A percentile compares a stretch with the other conserved stretches of the same genome.
phyloP scores from a whole-genome alignment of 208 protist species.

The Trichomonas gallinae region DNA sequence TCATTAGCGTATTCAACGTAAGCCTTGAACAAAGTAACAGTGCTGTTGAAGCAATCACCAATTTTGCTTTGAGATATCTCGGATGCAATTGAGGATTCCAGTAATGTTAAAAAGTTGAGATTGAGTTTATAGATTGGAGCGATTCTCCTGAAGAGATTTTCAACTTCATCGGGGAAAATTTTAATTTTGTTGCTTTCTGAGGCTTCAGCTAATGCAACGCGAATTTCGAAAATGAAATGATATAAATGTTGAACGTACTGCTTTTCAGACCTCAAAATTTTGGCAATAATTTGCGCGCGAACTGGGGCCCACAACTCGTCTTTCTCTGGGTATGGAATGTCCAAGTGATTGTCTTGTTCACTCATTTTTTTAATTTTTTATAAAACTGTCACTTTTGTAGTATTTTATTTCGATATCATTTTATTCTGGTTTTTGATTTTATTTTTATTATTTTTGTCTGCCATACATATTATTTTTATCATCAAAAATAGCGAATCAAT shows the following conservation, averaged over 20 bases:
- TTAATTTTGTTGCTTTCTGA: neutral
- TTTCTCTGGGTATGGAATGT: neutral
- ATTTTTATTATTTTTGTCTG: too few species aligned
- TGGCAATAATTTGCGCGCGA: neutral
- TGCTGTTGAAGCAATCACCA: neutral
- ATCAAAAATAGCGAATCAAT: too few species aligned
- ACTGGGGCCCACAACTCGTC: neutral
- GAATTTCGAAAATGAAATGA: slow-evolving; percentile 17
- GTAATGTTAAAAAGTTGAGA: neutral
- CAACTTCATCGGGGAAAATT: neutral
- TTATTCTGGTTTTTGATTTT: too few species aligned
- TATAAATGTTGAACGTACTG: slow-evolving; percentile 11
- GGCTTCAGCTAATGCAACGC: neutral
- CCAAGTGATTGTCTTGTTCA: neutral
- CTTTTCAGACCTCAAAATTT: neutral
- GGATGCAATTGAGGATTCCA: neutral
- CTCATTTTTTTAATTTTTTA: neutral
- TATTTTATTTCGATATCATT: too few species aligned
- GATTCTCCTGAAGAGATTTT: neutral
- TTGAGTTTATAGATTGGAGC: slow-evolving; percentile 1
- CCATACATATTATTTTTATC: too few species aligned
- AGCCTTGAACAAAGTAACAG: neutral
- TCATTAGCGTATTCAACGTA: neutral
- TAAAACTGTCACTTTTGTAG: neutral
- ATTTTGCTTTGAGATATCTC: neutral